Evolutionary conservation across 2,329 filamentous ascomycete species (phyloP).

Genomic region (Alternaria infectoria): DNA sequence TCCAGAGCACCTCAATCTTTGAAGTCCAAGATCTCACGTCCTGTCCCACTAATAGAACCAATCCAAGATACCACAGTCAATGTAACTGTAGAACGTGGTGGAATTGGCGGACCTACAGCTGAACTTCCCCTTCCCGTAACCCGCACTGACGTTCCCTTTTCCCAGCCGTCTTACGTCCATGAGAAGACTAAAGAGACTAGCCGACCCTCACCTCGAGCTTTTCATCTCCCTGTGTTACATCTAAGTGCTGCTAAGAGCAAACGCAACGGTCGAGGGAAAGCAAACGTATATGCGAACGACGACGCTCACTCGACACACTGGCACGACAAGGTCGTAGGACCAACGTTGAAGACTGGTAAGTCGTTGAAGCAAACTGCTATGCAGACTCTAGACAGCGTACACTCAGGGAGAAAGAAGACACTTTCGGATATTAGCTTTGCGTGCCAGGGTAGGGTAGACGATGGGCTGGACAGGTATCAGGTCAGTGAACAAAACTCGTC

Average conservation of each 20-base stretch:
- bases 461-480: conserved; percentile 1
- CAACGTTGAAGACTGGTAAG: conserved; percentile 2
- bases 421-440: conserved; percentile 28
- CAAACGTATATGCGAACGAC: not conserved
- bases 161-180: not conserved
- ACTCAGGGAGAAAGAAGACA: conserved; percentile 12
- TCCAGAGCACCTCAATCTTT: conserved; percentile 8
- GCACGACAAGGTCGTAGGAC: conserved; percentile 11
- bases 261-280: not conserved
- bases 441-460: conserved; percentile 24
- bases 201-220: not conserved
- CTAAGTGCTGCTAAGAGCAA: not conserved
- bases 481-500: not conserved
- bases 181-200: not conserved
- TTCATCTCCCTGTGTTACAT: not conserved
- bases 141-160: not conserved
- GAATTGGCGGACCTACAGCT: conserved; percentile 20
- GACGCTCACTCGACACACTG: conserved; percentile 11
- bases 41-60: conserved; percentile 17
- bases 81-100: conserved; percentile 16
- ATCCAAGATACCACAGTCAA: conserved; percentile 13
- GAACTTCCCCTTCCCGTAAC: conserved; percentile 11
- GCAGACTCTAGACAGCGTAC: not conserved
- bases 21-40: conserved; percentile 34
- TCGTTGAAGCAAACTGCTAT: conserved; percentile 1